phyloP scores from a whole-genome alignment of 345 rosid genomes.

The Stellera chamaejasme region DNA sequence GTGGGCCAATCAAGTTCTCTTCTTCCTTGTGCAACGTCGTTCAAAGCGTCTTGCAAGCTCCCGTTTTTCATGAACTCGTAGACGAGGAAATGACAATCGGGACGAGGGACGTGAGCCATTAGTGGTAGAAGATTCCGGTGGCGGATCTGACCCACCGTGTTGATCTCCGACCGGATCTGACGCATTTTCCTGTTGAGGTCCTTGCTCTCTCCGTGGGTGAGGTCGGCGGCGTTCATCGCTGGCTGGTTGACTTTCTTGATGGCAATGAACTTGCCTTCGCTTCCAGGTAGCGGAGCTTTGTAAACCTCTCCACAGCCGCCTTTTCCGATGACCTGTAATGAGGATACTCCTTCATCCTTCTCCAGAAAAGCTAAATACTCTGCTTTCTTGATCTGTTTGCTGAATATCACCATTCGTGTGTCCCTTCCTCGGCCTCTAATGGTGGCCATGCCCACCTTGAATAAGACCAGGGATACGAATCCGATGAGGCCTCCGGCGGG shows the following conservation, averaged over 20 bases:
- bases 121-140: conserved; percentile 70
- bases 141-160: conserved; percentile 64
- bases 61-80: conserved; percentile 86
- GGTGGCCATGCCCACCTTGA: conserved; percentile 36
- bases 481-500: conserved; percentile 52
- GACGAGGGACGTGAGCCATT: conserved; percentile 57
- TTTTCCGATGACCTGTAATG: conserved; percentile 44
- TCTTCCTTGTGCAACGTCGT: conserved; percentile 31
- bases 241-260: conserved; percentile 68
- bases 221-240: conserved; percentile 47
- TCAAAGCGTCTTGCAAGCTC: conserved; percentile 52
- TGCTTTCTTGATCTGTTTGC: conserved; percentile 61
- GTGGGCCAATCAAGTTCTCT: conserved; percentile 53
- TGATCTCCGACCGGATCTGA: conserved; percentile 68
- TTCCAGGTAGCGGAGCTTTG: conserved; percentile 57
- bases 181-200: conserved; percentile 53
- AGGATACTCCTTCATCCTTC: conserved; percentile 45
- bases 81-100: conserved; percentile 67
- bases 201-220: conserved; percentile 56
- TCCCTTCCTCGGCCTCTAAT: conserved; percentile 37
- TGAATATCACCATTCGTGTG: conserved; percentile 51
- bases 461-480: conserved; percentile 46
- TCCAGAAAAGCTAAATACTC: conserved; percentile 73
- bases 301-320: conserved; percentile 88
- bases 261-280: conserved; percentile 59